Percentiles rank a stretch among this genome's conserved stretches.
Evolutionary conservation across 768 basidiomycete species (phyloP).

Genomic region (Clitopilus hobsonii): DNA sequence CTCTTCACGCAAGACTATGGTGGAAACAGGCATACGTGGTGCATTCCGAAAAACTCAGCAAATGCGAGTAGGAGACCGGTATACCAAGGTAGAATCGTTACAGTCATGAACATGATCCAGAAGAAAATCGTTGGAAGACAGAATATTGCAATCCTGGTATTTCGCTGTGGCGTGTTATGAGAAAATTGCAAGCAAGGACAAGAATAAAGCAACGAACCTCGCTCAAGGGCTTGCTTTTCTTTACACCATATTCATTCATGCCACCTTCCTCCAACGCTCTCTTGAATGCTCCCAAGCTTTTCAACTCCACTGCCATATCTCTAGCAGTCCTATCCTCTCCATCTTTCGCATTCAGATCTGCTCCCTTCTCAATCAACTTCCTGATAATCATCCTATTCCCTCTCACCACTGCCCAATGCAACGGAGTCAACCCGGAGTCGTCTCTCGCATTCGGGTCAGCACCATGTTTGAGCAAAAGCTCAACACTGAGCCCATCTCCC

Average conservation of each 20-base stretch:
- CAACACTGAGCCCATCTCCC: constrained; percentile 93
- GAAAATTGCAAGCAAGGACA: constrained; percentile 1
- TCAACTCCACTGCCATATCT: constrained; percentile 94
- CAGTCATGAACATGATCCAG: constrained; percentile 78
- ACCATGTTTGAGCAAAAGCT: constrained; percentile 82
- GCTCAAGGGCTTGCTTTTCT: constrained; percentile 61
- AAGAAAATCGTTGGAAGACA: constrained; percentile 73
- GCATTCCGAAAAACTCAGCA: constrained; percentile 90
- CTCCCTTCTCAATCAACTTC: constrained; percentile 80
- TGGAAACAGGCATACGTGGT: constrained; percentile 63
- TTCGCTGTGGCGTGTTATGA: constrained; percentile 43
- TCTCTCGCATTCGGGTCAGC: constrained; percentile 77
- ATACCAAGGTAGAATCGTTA: constrained; percentile 86
- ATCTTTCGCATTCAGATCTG: constrained; percentile 77
- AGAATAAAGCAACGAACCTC: constrained; percentile 39
- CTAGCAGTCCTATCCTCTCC: constrained; percentile 80
- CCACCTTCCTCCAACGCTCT: constrained; percentile 87
- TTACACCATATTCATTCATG: constrained; percentile 69
- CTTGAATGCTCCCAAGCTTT: constrained; percentile 87
- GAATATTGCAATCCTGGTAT: constrained; percentile 79
- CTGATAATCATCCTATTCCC: constrained; percentile 89
- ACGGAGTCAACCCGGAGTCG: constrained; percentile 76
- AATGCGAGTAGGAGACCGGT: constrained; percentile 77
- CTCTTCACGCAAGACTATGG: constrained; percentile 5
- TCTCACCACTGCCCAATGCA: constrained; percentile 97